Evolutionary conservation across 129 eudicot genomes (phyloP), one percentile per base, ranked within the genome.

Genomic region (Saussurea involucrata): DNA sequence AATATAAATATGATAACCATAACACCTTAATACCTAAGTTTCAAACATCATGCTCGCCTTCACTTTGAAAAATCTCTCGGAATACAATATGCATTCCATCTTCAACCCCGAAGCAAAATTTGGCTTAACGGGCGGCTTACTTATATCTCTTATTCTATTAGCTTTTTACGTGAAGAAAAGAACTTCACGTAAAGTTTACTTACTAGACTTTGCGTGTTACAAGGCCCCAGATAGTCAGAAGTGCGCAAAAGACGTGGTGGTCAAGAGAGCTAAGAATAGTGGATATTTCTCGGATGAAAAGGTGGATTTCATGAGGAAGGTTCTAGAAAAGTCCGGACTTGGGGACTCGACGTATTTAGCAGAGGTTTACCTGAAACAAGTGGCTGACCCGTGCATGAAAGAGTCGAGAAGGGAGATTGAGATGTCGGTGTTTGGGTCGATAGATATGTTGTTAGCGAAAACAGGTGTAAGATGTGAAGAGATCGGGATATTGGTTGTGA

Each of bases 311-410:
- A 76, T 79, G 82, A 72, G 22, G 80, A 85, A 81, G 36, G 68
- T 61, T 8, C 5, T 84, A 53, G 85, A 67, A 3, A 84, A 69
- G 61, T 70, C 81, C 2, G 96, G 96, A 6, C 18, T 90, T 12
- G 86, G 96, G 6, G 86, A 90, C 24, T 84, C 86, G 3, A 85
- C 92, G 11, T 87, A 90, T 21, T 24, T 85, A 44, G 36, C 96
- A 0, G 85, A 88, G 74, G 70, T 76, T 7, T 72, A 78, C 25
- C 58, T 86, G 8, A 68, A 24, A 34, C 64, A 66, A 1, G 82
- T 85, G 0, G 17, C 53, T 0, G 31, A 78, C 2, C 31, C 77
- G 1, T 73, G 76, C 67, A 55, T 80, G 74, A 77, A 72, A 28
- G 86, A 69, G 11, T 84, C 91, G 6, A 84, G 85, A 53, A 71